phyloP scores from a whole-genome alignment of 169 alveolate species.

The Miamiensis avidus region DNA sequence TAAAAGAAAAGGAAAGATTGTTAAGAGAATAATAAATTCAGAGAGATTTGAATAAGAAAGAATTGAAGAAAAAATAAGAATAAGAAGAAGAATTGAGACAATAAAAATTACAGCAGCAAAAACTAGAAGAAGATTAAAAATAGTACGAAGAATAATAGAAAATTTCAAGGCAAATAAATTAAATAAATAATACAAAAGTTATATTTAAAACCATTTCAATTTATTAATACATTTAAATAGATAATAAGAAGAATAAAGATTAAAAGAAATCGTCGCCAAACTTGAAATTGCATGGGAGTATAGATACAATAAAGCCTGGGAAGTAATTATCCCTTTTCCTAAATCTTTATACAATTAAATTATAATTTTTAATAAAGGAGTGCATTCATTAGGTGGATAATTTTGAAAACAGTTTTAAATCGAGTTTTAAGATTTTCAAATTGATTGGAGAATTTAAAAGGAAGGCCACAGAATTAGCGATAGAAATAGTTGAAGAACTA shows the following conservation, averaged over 20 bases:
- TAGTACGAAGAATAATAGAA: not conserved
- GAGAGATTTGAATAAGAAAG: not conserved
- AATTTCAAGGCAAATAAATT: no score
- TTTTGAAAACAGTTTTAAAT: not conserved
- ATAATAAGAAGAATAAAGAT: not conserved
- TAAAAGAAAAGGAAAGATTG: not conserved
- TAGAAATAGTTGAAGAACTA: not conserved
- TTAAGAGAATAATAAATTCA: not conserved
- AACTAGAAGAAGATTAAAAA: not conserved
- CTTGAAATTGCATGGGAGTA: not conserved
- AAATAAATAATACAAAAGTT: no score
- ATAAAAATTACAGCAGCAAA: no score
- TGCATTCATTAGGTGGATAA: not conserved
- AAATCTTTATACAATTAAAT: no score
- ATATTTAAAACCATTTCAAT: no score
- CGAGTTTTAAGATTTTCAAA: not conserved
- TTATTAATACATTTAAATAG: not conserved
- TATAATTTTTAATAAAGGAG: not conserved
- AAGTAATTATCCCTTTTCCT: not conserved
- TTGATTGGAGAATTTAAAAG: not conserved
- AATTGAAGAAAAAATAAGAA: not conserved
- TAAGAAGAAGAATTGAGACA: not conserved
- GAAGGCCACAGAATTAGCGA: not conserved
- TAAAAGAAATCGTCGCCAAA: not conserved
- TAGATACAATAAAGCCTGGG: not conserved